phyloP scores from a whole-genome alignment of 2,329 filamentous ascomycete species.

The Cercospora sp. region DNA sequence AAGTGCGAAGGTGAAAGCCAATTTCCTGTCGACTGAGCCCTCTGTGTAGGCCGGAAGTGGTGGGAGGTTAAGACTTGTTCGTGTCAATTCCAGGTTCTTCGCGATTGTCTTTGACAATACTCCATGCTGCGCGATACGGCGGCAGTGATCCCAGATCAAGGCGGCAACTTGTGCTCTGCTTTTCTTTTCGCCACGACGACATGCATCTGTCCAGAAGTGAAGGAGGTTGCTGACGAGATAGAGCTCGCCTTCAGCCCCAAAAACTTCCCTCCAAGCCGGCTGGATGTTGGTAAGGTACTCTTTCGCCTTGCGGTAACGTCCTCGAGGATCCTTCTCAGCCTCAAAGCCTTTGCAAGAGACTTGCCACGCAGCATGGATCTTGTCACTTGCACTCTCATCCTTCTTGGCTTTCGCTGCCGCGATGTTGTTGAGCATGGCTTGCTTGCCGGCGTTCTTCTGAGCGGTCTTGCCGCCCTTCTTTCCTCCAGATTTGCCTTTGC shows the following conservation, averaged over 20 bases:
- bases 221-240: constrained; percentile 54
- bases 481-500: constrained; percentile 33
- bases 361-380: constrained; percentile 49
- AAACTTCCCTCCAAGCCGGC: constrained; percentile 40
- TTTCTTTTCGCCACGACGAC: constrained; percentile 37
- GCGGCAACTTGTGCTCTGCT: constrained; percentile 47
- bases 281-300: constrained; percentile 51
- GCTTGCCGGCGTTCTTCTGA: constrained; percentile 42
- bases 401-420: constrained; percentile 46
- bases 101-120: constrained; percentile 47
- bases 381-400: constrained; percentile 43
- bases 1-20: constrained; percentile 49
- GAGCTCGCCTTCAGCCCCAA: constrained; percentile 50
- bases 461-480: constrained; percentile 39
- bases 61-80: constrained; percentile 44
- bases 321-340: constrained; percentile 45
- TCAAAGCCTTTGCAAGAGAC: constrained; percentile 50
- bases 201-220: constrained; percentile 50
- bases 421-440: constrained; percentile 48
- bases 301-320: constrained; percentile 52
- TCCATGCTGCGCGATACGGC: constrained; percentile 41
- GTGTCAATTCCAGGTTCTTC: constrained; percentile 39
- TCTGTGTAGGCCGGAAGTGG: constrained; percentile 33
- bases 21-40: constrained; percentile 30
- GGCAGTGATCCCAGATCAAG: constrained; percentile 49